A percentile compares a stretch with the other conserved stretches of the same genome.
These are phyloP conservation scores for Tylopilus microsporus DNA, from an alignment of 1,284 basidiomycete genomes.

Conservation along the genomic window DNA sequence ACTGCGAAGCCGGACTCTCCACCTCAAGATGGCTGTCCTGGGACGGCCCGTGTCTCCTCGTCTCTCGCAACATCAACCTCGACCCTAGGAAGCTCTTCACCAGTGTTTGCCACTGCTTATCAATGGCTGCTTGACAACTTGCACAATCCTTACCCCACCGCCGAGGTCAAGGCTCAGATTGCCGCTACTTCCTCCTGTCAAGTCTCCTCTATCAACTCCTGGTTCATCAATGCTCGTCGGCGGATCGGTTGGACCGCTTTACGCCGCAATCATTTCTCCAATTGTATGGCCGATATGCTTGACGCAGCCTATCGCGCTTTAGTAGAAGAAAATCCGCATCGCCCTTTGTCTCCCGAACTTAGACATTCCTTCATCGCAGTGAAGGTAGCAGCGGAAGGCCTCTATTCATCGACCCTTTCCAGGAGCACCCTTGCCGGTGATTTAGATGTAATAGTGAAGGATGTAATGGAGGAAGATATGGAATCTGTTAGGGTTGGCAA, in stretches of 20 bases:
- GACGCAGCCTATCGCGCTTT: conserved; percentile 41
- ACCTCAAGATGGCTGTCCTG: too few relatives aligned
- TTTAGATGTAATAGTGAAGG: conserved; percentile 27
- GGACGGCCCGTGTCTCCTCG: too few relatives aligned
- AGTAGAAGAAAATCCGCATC: conserved; percentile 27
- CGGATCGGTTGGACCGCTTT: conserved; percentile 52
- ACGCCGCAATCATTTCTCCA: conserved; percentile 35
- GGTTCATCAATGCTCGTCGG: conserved; percentile 47
- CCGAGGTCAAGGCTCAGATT: conserved; percentile 20
- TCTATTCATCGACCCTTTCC: conserved; percentile 31
- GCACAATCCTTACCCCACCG: conserved; percentile 48
- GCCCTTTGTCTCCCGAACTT: conserved; percentile 24
- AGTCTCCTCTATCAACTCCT: conserved; percentile 36
- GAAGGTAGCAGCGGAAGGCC: conserved; percentile 28
- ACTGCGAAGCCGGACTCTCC: too few relatives aligned
- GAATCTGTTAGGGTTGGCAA: background rate
- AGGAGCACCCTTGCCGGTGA: conserved; percentile 28
- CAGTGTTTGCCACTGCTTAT: background rate
- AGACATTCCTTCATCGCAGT: conserved; percentile 34
- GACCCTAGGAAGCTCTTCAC: background rate
- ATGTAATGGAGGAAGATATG: conserved; percentile 20
- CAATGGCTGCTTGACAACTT: conserved; percentile 43
- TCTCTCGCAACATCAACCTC: too few relatives aligned
- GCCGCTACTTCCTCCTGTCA: conserved; percentile 8
- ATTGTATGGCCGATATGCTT: conserved; percentile 36